Evolutionary conservation across 2,329 filamentous ascomycete genomes (phyloP).

Genomic region (Colletotrichum sp.): DNA sequence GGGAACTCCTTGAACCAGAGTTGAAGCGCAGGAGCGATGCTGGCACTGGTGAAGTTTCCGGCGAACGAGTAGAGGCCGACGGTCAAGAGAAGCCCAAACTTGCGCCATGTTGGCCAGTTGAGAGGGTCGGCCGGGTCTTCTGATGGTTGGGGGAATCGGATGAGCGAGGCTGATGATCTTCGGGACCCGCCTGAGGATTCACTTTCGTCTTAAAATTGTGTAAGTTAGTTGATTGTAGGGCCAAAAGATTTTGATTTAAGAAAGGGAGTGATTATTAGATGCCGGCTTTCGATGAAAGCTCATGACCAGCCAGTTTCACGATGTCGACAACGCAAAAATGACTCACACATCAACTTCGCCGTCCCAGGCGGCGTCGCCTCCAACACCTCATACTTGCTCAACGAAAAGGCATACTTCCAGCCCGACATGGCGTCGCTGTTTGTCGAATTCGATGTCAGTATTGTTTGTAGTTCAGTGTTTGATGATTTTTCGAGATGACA

Average conservation of each 20-base stretch:
- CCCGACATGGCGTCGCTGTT: background rate
- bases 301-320: background rate
- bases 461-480: background rate
- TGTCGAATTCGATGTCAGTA: background rate
- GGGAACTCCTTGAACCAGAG: conserved; percentile 36
- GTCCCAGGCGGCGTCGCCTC: conserved; percentile 24
- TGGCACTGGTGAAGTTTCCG: conserved; percentile 35
- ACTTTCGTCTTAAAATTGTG: background rate
- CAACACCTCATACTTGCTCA: conserved; percentile 23
- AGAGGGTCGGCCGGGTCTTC: conserved; percentile 39
- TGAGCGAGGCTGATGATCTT: conserved; percentile 8
- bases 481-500: background rate
- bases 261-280: background rate
- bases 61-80: conserved; percentile 37
- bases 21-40: conserved; percentile 35
- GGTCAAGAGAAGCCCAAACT: conserved; percentile 29
- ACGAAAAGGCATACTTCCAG: conserved; percentile 26
- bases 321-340: background rate
- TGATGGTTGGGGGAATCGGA: conserved; percentile 27
- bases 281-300: background rate
- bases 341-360: conserved; percentile 24
- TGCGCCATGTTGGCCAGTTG: conserved; percentile 38
- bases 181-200: background rate
- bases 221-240: background rate
- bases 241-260: too few species aligned